These are phyloP conservation scores for Xerocomellus dryophilus DNA, from an alignment of 768 basidiomycete genomes.

Conservation along the genomic window DNA sequence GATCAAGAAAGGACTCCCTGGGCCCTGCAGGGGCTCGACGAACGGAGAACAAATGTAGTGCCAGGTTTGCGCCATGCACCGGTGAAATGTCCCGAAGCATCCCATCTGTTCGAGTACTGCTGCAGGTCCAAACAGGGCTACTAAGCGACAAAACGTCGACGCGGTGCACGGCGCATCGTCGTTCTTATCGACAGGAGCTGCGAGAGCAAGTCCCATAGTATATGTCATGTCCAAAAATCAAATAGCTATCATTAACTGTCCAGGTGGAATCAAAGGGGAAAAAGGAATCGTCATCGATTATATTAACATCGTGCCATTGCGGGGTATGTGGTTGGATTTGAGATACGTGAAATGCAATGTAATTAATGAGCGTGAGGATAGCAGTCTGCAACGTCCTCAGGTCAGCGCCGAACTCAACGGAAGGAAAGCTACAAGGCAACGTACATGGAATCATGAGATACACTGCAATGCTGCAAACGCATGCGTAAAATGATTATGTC, in stretches of 20 bases:
- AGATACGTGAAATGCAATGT: conserved; percentile 23
- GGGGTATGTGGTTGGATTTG: conserved; percentile 24
- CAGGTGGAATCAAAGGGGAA: not conserved
- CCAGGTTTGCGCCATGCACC: too few species aligned
- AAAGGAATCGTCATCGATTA: conserved; percentile 17
- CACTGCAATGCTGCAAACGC: conserved; percentile 24
- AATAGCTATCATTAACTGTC: conserved; percentile 7
- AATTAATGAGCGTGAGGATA: conserved; percentile 25
- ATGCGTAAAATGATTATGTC: conserved; percentile 29
- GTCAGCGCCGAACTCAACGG: not conserved
- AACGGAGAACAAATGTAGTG: not conserved
- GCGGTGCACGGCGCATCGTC: not conserved
- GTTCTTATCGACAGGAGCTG: not conserved
- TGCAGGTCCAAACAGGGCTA: not conserved
- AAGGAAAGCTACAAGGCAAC: not conserved
- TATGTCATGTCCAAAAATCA: conserved; percentile 3
- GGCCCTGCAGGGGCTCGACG: not conserved
- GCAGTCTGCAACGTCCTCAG: conserved; percentile 19
- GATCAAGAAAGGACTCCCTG: conserved; percentile 2
- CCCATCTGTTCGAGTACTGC: not conserved
- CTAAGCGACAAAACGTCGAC: not conserved
- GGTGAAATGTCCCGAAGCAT: not conserved
- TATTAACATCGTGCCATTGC: conserved; percentile 26
- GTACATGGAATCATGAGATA: conserved; percentile 29
- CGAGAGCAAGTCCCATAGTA: conserved; percentile 1